Base-by-base conservation (phyloP, 2,329 filamentous ascomycete species). In the Hymenoscyphus fructigenus region DNA sequence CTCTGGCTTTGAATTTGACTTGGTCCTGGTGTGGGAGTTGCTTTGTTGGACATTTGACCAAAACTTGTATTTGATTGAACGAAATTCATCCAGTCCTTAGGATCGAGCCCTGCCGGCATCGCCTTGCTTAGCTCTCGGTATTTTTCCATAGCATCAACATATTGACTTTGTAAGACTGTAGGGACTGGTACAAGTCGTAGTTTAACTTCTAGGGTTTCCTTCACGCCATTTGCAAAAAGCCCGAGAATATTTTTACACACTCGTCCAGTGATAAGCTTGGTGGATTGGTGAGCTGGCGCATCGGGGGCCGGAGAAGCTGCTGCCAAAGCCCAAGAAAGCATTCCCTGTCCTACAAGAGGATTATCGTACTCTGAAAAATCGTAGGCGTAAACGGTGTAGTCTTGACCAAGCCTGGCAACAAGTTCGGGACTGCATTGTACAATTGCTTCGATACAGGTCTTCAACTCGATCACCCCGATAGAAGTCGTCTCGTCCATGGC, bases 311-410 rank as follows among this genome's bases (percentile, higher is more conserved):
- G 74, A 75, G 86, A 85, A 61, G 84, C 78, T 63, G 75, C 68
- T 59, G 85, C 84, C 57, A 98, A 82, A 26, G 89, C 87, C 85
- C 91, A 90, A 44, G 95, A 98, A 23, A 99, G 83, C 88, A 98
- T 92, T 61, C 96, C 95, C 78, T 99, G 94, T 26, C 95, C 95
- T 28, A 97, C 94, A 63, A 98, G 84, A 61, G 96, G 95, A 20
- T 89, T 92, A 75, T 97, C 93, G 69, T 91, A 91, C 79, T 99
- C 95, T 14, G 95, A 97, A 77, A 94, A 98, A 78, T 99, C 95
- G 80, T 92, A 92, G 34, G 94, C 93, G 78, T 99, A 99, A 64
- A 99, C 88, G n/a, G 93, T 95, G 79, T 95, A 99, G 79, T 99
- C 77, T 86, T 80, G 80, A 79, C 90, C 83, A 66, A 89, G 76